Evolutionary conservation across 805 yeast genomes (phyloP).

Genomic region (Candida xiaguanensis): DNA sequence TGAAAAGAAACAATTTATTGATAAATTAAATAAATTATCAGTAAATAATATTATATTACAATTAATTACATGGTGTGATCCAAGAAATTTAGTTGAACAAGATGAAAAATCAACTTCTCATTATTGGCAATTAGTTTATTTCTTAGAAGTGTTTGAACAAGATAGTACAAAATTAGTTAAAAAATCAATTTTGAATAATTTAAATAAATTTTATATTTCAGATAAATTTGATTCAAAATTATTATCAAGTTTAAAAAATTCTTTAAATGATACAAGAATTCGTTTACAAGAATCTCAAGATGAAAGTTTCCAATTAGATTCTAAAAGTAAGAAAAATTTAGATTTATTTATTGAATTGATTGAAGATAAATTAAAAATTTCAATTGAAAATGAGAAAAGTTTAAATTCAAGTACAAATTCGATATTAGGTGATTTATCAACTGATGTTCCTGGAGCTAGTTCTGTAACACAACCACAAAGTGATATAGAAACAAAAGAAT

Average conservation of each 20-base stretch:
- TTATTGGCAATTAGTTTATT: slow-evolving; percentile 50
- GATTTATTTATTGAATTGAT: slow-evolving; percentile 27
- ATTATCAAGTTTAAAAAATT: slow-evolving; percentile 30
- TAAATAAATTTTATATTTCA: slow-evolving; percentile 43
- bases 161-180: slow-evolving; percentile 50
- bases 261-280: slow-evolving; percentile 29
- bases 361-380: slow-evolving; percentile 19
- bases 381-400: slow-evolving; percentile 17
- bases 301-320: slow-evolving; percentile 32
- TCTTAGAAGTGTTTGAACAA: slow-evolving; percentile 48
- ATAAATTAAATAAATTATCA: slow-evolving; percentile 19
- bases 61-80: slow-evolving; percentile 82
- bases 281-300: slow-evolving; percentile 19
- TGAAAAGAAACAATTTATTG: slow-evolving; percentile 55
- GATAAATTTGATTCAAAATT: slow-evolving; percentile 25
- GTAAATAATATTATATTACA: slow-evolving; percentile 62
- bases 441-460: too few relatives aligned
- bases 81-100: slow-evolving; percentile 54
- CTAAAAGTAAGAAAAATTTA: slow-evolving; percentile 25
- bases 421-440: not conserved
- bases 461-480: too few relatives aligned
- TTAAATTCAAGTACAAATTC: slow-evolving; percentile 8
- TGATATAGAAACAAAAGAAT: too few relatives aligned
- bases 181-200: slow-evolving; percentile 48
- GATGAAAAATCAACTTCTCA: slow-evolving; percentile 50